Conservation (phyloP, 208 protist species). For the Trichomonas vaginalis region DNA sequence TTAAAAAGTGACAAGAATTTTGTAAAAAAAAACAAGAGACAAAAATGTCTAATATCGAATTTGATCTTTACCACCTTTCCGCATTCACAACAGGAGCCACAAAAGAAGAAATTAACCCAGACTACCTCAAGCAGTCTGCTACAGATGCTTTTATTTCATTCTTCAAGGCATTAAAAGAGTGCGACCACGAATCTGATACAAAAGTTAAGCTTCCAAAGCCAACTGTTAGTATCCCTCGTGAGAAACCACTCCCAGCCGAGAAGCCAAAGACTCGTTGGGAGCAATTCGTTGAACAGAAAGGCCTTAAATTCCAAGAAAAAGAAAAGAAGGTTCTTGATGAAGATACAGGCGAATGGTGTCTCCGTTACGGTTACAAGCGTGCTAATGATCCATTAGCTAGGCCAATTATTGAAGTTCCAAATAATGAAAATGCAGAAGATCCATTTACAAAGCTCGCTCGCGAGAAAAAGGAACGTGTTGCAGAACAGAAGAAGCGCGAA, state of each 20-base stretch:
- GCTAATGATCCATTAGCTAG: background rate
- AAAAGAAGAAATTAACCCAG: background rate
- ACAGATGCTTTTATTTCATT: background rate
- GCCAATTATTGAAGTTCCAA: background rate
- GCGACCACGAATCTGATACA: background rate
- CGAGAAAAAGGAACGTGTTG: background rate
- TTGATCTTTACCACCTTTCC: background rate
- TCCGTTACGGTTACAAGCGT: background rate
- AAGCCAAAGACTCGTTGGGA: background rate
- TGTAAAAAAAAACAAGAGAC: no score
- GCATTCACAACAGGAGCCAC: background rate
- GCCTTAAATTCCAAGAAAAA: background rate
- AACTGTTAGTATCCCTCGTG: background rate
- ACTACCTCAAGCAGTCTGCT: background rate
- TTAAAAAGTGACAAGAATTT: no score
- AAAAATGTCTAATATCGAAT: background rate
- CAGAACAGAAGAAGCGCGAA: background rate
- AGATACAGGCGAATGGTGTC: background rate
- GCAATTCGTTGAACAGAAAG: background rate
- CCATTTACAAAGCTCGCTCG: background rate
- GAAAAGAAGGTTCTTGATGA: conserved; percentile 7
- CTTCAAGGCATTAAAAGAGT: background rate
- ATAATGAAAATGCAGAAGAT: background rate
- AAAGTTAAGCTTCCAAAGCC: background rate
- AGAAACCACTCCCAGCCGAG: background rate